phyloP scores from a whole-genome alignment of 2,329 filamentous ascomycete genomes.

The Penicillium olsonii region DNA sequence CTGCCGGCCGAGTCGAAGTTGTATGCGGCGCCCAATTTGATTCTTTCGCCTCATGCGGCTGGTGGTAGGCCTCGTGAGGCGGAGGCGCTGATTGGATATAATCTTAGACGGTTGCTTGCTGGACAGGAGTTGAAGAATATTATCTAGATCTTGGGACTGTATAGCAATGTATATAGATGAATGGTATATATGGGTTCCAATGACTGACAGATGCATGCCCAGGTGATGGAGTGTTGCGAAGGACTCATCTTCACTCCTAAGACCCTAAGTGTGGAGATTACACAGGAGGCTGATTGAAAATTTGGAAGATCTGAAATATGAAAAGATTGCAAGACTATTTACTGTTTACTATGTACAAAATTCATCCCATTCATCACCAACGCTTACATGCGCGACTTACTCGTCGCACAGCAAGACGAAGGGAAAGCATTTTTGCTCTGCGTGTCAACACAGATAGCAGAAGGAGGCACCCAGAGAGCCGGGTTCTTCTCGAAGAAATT shows the following conservation, averaged over 20 bases:
- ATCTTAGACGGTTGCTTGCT: slow-evolving; percentile 61
- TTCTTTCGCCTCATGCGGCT: slow-evolving; percentile 25
- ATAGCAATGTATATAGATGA: slow-evolving; percentile 5
- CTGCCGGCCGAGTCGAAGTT: slow-evolving; percentile 22
- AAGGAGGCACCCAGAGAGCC: slow-evolving; percentile 57
- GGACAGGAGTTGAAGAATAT: slow-evolving; percentile 61
- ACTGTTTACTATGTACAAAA: slow-evolving; percentile 15
- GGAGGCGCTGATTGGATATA: slow-evolving; percentile 58
- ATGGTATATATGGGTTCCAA: background rate
- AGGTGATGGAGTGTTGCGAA: no score
- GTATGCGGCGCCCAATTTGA: slow-evolving; percentile 24
- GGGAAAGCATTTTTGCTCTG: slow-evolving; percentile 30
- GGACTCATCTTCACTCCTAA: no score
- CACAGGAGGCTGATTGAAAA: background rate
- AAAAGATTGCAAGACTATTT: background rate
- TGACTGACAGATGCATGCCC: no score
- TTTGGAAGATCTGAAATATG: background rate
- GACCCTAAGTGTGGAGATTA: no score
- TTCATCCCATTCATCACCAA: slow-evolving; percentile 1
- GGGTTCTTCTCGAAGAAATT: slow-evolving; percentile 63
- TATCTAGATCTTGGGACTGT: slow-evolving; percentile 33
- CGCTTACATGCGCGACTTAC: slow-evolving; percentile 20
- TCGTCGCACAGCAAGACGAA: slow-evolving; percentile 23
- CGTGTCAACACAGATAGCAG: slow-evolving; percentile 31
- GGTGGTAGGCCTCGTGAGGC: slow-evolving; percentile 57